These are phyloP conservation scores for Sechiopsis laciniata DNA, from an alignment of 306 rosid species.

Conservation along the genomic window DNA sequence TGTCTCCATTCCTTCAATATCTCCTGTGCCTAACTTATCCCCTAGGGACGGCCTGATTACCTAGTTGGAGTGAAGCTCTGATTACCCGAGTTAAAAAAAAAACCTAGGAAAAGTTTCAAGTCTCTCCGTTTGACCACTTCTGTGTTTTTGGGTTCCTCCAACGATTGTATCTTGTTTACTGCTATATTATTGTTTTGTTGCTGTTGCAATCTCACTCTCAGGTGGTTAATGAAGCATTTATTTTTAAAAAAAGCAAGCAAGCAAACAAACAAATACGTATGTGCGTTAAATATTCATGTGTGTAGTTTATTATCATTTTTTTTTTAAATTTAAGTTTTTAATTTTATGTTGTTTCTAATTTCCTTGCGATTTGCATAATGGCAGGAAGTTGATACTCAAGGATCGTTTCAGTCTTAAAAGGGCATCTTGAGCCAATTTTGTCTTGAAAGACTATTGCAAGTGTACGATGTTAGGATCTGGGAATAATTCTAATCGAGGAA, in stretches of 20 bases:
- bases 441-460: constrained; percentile 24
- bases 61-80: too few species aligned
- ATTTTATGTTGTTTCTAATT: neutral
- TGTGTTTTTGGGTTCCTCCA: constrained; percentile 3
- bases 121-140: neutral
- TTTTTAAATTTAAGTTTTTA: neutral
- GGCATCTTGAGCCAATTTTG: neutral
- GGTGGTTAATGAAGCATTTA: neutral
- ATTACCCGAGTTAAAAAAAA: too few species aligned
- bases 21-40: too few species aligned
- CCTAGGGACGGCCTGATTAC: too few species aligned
- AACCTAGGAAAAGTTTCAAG: too few species aligned
- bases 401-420: neutral
- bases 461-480: constrained; percentile 56
- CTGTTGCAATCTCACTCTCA: neutral
- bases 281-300: neutral
- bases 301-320: too few species aligned
- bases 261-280: neutral
- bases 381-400: constrained; percentile 17
- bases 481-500: constrained; percentile 45
- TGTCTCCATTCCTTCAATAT: too few species aligned
- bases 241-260: neutral
- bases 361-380: constrained; percentile 3
- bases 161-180: constrained; percentile 4
- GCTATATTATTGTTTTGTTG: neutral